Evolutionary conservation across 495 filamentous ascomycete genomes (phyloP), one percentile per base, ranked within the genome.

Genomic region (Penicillium subrubescens): DNA sequence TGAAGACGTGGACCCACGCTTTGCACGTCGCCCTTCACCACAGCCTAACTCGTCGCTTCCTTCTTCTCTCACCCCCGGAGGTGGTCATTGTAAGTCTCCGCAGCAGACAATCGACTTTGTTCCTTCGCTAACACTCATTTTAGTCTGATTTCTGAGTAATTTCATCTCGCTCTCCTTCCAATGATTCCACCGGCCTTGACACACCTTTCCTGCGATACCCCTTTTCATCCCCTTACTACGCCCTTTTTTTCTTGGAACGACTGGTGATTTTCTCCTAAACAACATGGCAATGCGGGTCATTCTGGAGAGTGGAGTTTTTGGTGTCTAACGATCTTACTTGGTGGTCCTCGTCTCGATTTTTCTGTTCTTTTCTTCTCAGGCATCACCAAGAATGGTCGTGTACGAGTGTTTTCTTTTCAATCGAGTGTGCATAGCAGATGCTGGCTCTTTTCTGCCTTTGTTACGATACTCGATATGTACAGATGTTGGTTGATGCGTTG

Each of bases 1-100:
- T 72, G 95, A 99, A 84, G 95, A 97, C 73, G 89, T 95, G 21
- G 93, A 96, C 61, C 95, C 95, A 25, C 89, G 89, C 44, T 99
- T 97, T 73, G 90, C 80, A 52, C 83, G 82, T 62, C 72, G 76
- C 60, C 75, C 73, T 53, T 74, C 75, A 33, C 63, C 70, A 5
- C 69, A 65, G 41, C 69, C 53, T 54, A 64, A 70, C 46, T 27
- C 65, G 3, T 56, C 64, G 11, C 27, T 79, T 35, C 79, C 79
- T 14, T 63, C 76, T 43, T 68, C 67, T 54, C 65, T 81, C 56
- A 76, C 73, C 15, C 79, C 79, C 35, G 79, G 79, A 57, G 62
- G 33, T 50, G 57, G 62, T 66, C 68, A 68, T 70, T 77, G 79
- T 81, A 70, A 72, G 77, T 68, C 23, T 43, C 33, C 3, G 15